Evolutionary conservation across 2,329 filamentous ascomycete genomes (phyloP).

Genomic region (Botrytis tulipae): DNA sequence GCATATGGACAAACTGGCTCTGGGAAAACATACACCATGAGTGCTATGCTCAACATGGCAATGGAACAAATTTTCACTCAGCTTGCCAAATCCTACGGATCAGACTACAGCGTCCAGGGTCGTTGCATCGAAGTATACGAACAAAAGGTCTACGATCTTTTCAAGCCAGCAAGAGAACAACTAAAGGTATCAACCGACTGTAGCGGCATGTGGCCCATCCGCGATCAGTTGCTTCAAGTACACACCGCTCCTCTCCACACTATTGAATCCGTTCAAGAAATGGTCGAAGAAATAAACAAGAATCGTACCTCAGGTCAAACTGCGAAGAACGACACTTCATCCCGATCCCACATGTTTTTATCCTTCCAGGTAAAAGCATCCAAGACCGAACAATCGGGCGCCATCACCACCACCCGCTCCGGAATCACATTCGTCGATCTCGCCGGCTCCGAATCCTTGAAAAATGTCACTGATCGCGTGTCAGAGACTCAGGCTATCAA

Average conservation of each 20-base stretch:
- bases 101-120: slow-evolving; percentile 81
- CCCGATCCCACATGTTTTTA: slow-evolving; percentile 94
- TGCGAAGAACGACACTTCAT: slow-evolving; percentile 94
- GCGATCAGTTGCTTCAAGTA: slow-evolving; percentile 77
- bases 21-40: slow-evolving; percentile 97
- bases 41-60: slow-evolving; percentile 89
- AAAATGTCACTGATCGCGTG: slow-evolving; percentile 82
- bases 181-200: slow-evolving; percentile 73
- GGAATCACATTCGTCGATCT: slow-evolving; percentile 94
- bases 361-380: slow-evolving; percentile 73
- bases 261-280: slow-evolving; percentile 73
- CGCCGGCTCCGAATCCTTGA: slow-evolving; percentile 86
- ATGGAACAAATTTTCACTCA: slow-evolving; percentile 89
- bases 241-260: slow-evolving; percentile 75
- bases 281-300: slow-evolving; percentile 74
- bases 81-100: slow-evolving; percentile 88
- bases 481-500: slow-evolving; percentile 98
- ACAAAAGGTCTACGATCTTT: slow-evolving; percentile 88
- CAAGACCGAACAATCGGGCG: slow-evolving; percentile 43
- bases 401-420: slow-evolving; percentile 81
- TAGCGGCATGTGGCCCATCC: slow-evolving; percentile 86
- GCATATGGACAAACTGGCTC: slow-evolving; percentile 97
- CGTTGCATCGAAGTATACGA: slow-evolving; percentile 98
- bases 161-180: slow-evolving; percentile 50
- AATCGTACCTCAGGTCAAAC: slow-evolving; percentile 93